phyloP scores from a whole-genome alignment of 176 grass and related monocot species.

The Oropetium thomaeum region DNA sequence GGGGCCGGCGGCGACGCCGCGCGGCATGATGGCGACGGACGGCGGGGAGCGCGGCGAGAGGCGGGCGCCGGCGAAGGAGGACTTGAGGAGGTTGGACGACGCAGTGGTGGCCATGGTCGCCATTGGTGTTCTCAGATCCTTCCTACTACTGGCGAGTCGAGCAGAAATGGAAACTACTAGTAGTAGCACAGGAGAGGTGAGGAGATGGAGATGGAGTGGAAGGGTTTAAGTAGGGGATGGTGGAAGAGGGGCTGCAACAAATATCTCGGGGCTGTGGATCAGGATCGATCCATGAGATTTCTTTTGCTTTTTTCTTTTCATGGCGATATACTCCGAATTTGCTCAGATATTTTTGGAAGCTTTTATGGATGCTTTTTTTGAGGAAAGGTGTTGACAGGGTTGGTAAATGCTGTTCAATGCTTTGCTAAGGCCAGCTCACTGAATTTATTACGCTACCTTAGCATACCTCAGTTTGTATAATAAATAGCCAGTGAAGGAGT shows the following conservation, averaged over 20 bases:
- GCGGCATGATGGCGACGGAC: not conserved
- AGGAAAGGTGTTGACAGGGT: no score
- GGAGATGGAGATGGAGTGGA: not conserved
- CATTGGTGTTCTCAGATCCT: not conserved
- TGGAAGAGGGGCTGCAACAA: conserved; percentile 38
- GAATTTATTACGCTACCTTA: no score
- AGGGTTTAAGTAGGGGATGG: conserved; percentile 42
- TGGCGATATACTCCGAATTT: not conserved
- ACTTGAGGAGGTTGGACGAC: conserved; percentile 30
- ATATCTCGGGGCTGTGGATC: conserved; percentile 43
- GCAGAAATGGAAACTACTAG: no score
- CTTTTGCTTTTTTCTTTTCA: not conserved
- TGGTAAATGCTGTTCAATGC: no score
- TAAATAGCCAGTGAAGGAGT: no score
- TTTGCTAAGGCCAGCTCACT: no score
- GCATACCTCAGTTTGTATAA: no score
- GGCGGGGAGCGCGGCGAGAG: not conserved
- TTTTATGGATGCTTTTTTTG: no score
- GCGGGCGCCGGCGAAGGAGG: conserved; percentile 35
- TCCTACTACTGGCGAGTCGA: not conserved
- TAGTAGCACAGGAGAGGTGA: not conserved
- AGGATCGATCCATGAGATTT: not conserved
- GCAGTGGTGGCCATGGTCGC: conserved; percentile 64
- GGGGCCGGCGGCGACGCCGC: conserved; percentile 2
- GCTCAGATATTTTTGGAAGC: no score